These are phyloP conservation scores for Aspergillus kassunensis DNA, from an alignment of 495 filamentous ascomycete species.

Conservation along the genomic window DNA sequence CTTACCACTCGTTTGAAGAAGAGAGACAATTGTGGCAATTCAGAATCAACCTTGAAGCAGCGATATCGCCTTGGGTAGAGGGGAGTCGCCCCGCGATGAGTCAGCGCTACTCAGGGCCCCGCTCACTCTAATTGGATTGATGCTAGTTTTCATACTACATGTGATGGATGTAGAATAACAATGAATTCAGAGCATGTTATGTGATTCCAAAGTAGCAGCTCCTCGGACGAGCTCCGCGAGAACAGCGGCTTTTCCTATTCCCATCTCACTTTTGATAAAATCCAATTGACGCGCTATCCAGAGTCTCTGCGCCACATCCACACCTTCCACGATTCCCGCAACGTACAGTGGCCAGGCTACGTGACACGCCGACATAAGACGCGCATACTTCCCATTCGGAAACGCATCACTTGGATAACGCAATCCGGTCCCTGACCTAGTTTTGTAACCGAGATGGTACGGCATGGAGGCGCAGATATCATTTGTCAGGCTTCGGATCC, in stretches of 20 bases:
- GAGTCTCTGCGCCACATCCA: too few relatives aligned
- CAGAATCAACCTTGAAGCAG: slow-evolving; percentile 12
- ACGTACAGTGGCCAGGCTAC: too few relatives aligned
- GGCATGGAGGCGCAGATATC: slow-evolving; percentile 7
- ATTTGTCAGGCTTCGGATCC: neutral
- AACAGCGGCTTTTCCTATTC: slow-evolving; percentile 1
- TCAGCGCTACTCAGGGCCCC: slow-evolving; percentile 21
- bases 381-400: neutral
- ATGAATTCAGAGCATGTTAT: neutral
- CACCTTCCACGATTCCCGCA: too few relatives aligned
- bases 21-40: slow-evolving; percentile 23
- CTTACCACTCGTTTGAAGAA: too few relatives aligned
- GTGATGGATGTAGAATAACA: too few relatives aligned
- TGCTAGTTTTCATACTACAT: slow-evolving; percentile 7
- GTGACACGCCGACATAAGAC: too few relatives aligned
- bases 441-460: slow-evolving; percentile 5
- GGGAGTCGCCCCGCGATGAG: slow-evolving; percentile 34
- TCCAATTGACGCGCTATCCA: slow-evolving; percentile 1
- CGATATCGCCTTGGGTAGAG: slow-evolving; percentile 34
- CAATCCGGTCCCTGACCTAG: neutral
- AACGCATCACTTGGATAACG: slow-evolving; percentile 5
- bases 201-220: neutral
- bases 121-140: slow-evolving; percentile 1
- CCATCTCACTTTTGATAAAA: slow-evolving; percentile 1
- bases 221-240: slow-evolving; percentile 1